Base-by-base conservation (phyloP, 164 flowering plant genomes). In the Kingdonia uniflora region DNA sequence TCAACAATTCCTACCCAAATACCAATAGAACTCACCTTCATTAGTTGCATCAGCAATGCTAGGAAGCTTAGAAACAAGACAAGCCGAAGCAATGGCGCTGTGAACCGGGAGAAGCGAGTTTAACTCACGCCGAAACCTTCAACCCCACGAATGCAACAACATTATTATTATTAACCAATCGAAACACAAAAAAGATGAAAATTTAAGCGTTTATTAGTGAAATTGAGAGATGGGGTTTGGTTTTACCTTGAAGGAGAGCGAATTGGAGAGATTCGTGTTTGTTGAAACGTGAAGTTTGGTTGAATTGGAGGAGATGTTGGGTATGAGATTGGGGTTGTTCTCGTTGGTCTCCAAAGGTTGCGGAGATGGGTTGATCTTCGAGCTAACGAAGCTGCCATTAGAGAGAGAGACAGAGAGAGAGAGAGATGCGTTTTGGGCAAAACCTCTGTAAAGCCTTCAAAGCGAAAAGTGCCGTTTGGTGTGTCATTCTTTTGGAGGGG, bases 51-150 rank as follows among this genome's bases (percentile, higher is more conserved):
- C 65, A 1, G 50, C 60, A 2, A 65, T 72, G 11, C 21, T 49
- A 19, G 82, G 72, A 48, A 72, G 74, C 65, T 72, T 74, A 14
- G 79, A 74, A 50, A 77, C 66, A 4, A 74, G 75, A 38, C 77
- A 61, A 49, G 82, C 76, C 2, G 79, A 73, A 0, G 82, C 77
- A 52, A 63, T 59, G 1, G 77, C 79, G 23, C 55, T 60, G 49
- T 77, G 75, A 38, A 68, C 8, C 7, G 76, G 76, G 10, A 60
- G 53, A 44, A 74, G 69, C 0, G 77, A 63, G 64, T 65, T 68
- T 68, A 77, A 52, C 35, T 29, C 35, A 29, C 35, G 35, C 35
- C 35, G 35, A 3, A 29, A 29, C 35, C 35, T 29, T 8, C 35
- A 29, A 29, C 4, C 4, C 35, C 35, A 29, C 35, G 8, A 29